Evolutionary conservation across 345 rosid genomes (phyloP), one percentile per base, ranked within the genome.

Genomic region (Euphorbia lathyris): DNA sequence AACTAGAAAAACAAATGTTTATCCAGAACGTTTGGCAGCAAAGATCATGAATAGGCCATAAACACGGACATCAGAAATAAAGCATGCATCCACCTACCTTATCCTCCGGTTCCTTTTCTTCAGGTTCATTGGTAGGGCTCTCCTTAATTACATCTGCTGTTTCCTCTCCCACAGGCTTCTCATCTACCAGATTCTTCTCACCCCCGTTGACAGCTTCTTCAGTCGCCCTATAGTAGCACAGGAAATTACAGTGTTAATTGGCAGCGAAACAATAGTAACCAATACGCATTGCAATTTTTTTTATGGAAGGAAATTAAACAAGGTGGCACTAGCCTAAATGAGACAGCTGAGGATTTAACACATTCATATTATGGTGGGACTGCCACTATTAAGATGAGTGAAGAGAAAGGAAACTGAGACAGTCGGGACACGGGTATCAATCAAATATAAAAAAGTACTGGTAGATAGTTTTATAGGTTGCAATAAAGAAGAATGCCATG

Each of bases 71-170:
- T 12, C n/a, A 30, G 12, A 59, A 19, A 53, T 20, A 23, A 20
- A 60, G 32, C n/a, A 25, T 40, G 7, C 16, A 29, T 26, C 55
- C 43, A 74, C 78, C 78, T 74, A 74, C 78, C 78, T 74, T 69
- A 7, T 74, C 69, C 57, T 74, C 32, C 7, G 69, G 65, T 43
- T 74, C 69, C 42, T 69, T 74, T n/a, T 63, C 73, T 47, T 69
- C 78, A 29, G 66, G 59, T 26, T 68, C 69, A 45, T 30, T 45
- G 23, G 51, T 56, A 40, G 64, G 47, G 47, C 20, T 69, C 48
- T 69, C 78, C 69, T 74, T 74, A 26, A 10, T 74, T 14, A 26
- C 59, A 23, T 74, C 69, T 9, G 45, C 59, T 32, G 57, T 69
- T 34, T 55, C 78, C 52, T 32, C 69, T 26, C 70, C 76, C 20